Percentiles rank a stretch among this genome's conserved stretches.
These are phyloP conservation scores for Gossypium sturtianum DNA, from an alignment of 345 rosid species.

Conservation along the genomic window DNA sequence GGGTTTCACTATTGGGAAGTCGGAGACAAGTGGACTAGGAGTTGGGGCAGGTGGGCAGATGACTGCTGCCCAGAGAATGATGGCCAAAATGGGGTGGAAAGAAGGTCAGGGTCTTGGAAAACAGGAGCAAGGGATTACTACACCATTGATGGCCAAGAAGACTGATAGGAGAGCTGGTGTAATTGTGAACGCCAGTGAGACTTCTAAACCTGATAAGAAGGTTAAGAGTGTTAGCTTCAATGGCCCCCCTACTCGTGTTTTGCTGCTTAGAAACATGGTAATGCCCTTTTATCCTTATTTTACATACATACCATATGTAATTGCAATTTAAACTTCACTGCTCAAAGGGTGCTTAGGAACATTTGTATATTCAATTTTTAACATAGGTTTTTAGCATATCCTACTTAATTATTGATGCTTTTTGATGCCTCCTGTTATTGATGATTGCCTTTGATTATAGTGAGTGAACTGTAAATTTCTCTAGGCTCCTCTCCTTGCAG, in stretches of 20 bases:
- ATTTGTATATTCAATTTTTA: too few relatives aligned
- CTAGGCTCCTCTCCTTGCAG: neutral
- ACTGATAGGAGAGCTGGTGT: conserved; percentile 98
- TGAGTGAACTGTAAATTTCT: neutral
- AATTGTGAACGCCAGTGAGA: conserved; percentile 85
- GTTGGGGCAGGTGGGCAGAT: conserved; percentile 97
- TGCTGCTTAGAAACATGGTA: conserved; percentile 94
- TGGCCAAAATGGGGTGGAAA: conserved; percentile 99
- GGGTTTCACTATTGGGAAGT: conserved; percentile 70
- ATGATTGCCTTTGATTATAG: neutral
- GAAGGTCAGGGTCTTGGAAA: conserved; percentile 98
- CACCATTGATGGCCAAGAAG: conserved; percentile 96
- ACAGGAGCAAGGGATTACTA: conserved; percentile 91
- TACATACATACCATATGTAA: neutral
- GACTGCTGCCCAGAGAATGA: conserved; percentile 99
- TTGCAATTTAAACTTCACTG: neutral
- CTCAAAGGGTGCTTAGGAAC: neutral
- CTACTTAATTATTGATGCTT: neutral
- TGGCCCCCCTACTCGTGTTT: conserved; percentile 78
- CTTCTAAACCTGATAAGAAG: conserved; percentile 67
- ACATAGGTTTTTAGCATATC: neutral
- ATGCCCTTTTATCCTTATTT: neutral
- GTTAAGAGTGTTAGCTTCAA: conserved; percentile 79
- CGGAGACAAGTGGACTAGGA: conserved; percentile 86
- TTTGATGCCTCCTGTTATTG: neutral